Base-by-base conservation (phyloP, 352 stramenopile species). In the Peronosclerospora sorghi region DNA sequence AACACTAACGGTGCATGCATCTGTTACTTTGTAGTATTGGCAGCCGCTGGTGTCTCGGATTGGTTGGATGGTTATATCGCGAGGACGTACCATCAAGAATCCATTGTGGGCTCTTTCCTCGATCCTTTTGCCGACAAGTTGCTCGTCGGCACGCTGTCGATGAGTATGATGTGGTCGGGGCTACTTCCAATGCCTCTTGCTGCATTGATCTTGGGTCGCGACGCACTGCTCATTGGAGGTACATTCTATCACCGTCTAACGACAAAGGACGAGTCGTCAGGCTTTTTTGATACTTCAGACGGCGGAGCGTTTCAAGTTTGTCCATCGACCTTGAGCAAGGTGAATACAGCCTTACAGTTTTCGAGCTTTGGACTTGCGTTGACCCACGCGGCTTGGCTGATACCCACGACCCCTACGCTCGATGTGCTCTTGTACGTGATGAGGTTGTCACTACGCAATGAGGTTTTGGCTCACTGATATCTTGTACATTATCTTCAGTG, bases 21-120 rank as follows among this genome's bases (percentile, higher is more conserved):
- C 37, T 42, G 5, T 41, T 47, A 20, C 29, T 6, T 17, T 46
- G 32, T 28, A 90, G 78, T 90, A 14, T 55, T 90, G n/a, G 66
- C 71, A 4, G 65, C 81, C 27, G 73, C 78, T 0, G 73, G 73
- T 4, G 43, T 88, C 9, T 88, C 75, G 2, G 78, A 90, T 47
- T 90, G 78, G 78, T 55, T 88, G 21, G 78, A 90, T 41, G 78
- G 78, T 35, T 90, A 83, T 47, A 78, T 90, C 34, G 78, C 78
- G 28, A 75, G 76, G 5, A 71, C 51, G 17, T 81, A 72, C 51
- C 78, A 86, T 46, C 75, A 86, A 35, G 62, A 86, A 62, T 86
- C 78, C 9, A 83, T 88, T 21, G 56, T 90, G 15, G 78, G 78
- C 14, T 87, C 78, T 19, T 86, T 90, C 60, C 50, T 90, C 23